Base-by-base conservation (phyloP, 192 early-diverging fungal species). In the Coemansia sp. region DNA sequence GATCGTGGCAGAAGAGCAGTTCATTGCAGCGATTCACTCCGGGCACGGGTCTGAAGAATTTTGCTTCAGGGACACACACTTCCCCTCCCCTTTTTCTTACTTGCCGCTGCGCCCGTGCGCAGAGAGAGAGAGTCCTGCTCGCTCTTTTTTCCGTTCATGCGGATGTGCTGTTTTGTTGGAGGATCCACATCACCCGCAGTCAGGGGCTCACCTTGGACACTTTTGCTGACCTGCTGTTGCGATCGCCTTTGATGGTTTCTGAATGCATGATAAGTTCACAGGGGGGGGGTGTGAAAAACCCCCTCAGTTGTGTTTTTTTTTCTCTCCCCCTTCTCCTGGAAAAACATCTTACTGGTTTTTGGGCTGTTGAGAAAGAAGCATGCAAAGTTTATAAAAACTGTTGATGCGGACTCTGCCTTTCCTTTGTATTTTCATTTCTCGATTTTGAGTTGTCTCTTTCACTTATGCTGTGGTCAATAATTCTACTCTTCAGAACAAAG, bases 371-470 rank as follows among this genome's bases (percentile, higher is more conserved):
- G 12, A 34, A 34, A 34, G 12, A 34, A 34, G 32, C 32, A 34
- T 34, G 38, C 38, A 44, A 44, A 44, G 38, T 44, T 63, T 53
- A n/a, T 19, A 19, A 34, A 48, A 59, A 3, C 32, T 59, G 26
- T 60, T 23, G 47, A 50, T 28, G 26, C 14, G 26, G 26, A 34
- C 32, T 10, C 30, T 28, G 47, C 26, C 56, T 58, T 9, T 24
- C 21, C 30, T 30, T 23, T 58, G 31, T 58, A 31, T 58, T 58
- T 34, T 58, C 16, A 22, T 59, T 32, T 34, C 38, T 60, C 27
- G 38, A 44, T 44, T 44, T 44, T 9, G 16, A 10, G 12, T 44
- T 44, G 38, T 44, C 38, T 44, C 38, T 16, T 44, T 44, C 14
- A 16, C 14, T 44, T 16, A 0, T 16, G 12, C 14, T 44, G 38